These are phyloP conservation scores for Botrytis fabae DNA, from an alignment of 2,329 filamentous ascomycete species.

Conservation along the genomic window DNA sequence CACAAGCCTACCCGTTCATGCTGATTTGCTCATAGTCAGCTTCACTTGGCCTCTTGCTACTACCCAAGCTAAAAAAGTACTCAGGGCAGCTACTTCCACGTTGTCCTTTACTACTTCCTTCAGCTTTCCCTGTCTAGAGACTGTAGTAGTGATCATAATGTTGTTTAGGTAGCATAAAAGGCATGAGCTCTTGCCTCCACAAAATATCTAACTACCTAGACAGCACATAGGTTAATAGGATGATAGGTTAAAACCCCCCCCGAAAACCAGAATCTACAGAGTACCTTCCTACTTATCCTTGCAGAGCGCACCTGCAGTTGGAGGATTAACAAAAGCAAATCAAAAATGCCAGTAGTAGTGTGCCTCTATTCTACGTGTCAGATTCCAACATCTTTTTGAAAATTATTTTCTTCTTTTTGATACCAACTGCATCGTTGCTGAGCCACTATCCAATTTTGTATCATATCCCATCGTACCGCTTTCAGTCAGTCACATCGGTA, in stretches of 20 bases:
- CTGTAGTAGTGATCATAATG: background rate
- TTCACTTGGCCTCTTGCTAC: background rate
- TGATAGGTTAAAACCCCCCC: background rate
- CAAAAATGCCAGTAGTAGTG: background rate
- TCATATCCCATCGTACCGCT: background rate
- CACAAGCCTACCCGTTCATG: background rate
- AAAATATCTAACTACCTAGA: background rate
- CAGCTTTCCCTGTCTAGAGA: background rate
- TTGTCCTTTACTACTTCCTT: background rate
- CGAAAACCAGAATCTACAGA: background rate
- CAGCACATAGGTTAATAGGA: background rate
- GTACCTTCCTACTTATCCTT: slow-evolving; percentile 6
- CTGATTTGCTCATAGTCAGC: background rate
- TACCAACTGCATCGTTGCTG: background rate
- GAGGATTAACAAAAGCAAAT: background rate
- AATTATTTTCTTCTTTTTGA: background rate
- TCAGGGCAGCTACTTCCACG: background rate
- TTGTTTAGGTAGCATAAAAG: background rate
- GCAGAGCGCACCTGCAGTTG: background rate
- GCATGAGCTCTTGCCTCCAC: background rate
- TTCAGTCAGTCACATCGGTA: background rate
- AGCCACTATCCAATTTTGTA: background rate
- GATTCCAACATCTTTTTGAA: background rate
- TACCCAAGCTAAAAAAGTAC: background rate
- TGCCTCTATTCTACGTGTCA: slow-evolving; percentile 8